Base-by-base conservation (phyloP, 208 protist genomes). In the Trypanosoma melophagium region DNA sequence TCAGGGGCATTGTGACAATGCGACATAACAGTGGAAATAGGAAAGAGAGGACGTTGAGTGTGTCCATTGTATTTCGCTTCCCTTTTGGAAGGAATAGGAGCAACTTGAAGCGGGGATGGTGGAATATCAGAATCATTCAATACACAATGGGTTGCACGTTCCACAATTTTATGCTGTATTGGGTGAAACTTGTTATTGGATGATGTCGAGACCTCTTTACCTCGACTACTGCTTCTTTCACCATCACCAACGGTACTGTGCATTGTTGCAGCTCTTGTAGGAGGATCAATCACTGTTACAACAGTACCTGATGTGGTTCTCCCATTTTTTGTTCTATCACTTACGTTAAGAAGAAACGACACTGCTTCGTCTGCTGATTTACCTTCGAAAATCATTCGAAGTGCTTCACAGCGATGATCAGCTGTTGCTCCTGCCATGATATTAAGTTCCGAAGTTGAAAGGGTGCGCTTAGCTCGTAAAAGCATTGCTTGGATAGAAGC, bases 361-460 rank as follows among this genome's bases (percentile, higher is more conserved):
- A 86, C 53, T 9, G 72, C 74, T 4, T 80, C 71, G 0, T 71
- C 72, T 0, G 81, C 80, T 22, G 73, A 60, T 31, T 68, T 66
- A 35, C 77, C 80, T n/a, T 84, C 74, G 60, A 88, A 88, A 40
- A 90, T 73, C 65, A 87, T 80, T 10, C 79, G 74, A 28, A 94
- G 76, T 1, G 82, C 84, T 40, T 76, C 69, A 59, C 83, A 91
- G 19, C 88, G 84, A 2, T 74, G 61, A 10, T 69, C 69, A 2
- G 84, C 67, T 16, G 81, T 71, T 40, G 79, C 63, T 40, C 28
- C 7, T 0, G 67, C 60, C 16, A 91, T 70, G 16, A 44, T 54
- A 24, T 38, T 14, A 17, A 81, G 62, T 61, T 94, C 76, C 21
- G 22, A n/a, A 3, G 40, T 10, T 4, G 73, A 72, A 8, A 94